A percentile compares a stretch with the other conserved stretches of the same genome.
Evolutionary conservation across 176 grass and related monocot genomes (phyloP).

Genomic region (Thalia dealbata): DNA sequence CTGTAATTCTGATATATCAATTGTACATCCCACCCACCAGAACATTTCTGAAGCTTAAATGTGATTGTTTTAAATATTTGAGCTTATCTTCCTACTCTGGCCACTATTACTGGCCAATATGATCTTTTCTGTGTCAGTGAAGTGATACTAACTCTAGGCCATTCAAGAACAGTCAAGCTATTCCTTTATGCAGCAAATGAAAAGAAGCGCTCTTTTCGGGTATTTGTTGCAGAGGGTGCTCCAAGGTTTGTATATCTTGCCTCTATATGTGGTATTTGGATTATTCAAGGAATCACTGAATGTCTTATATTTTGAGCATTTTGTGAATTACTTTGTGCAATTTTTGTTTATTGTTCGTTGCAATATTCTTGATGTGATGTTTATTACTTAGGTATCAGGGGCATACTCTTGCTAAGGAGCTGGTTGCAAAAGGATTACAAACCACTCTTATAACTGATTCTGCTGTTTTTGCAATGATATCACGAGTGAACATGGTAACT

Average conservation of each 20-base stretch:
- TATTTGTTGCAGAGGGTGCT: constrained; percentile 96
- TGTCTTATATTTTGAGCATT: too few relatives aligned
- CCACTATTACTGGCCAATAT: constrained; percentile 9
- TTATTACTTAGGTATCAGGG: constrained; percentile 65
- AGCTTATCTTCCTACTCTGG: not conserved
- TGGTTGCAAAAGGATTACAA: constrained; percentile 76
- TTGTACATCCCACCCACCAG: too few relatives aligned
- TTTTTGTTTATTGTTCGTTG: not conserved
- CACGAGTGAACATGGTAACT: constrained; percentile 95
- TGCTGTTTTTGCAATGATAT: constrained; percentile 98
- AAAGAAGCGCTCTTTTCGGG: constrained; percentile 83
- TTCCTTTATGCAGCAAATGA: constrained; percentile 89
- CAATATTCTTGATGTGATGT: constrained; percentile 3
- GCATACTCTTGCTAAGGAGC: constrained; percentile 90
- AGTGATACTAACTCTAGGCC: constrained; percentile 92
- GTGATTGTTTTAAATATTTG: too few relatives aligned
- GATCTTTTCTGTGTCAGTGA: constrained; percentile 46
- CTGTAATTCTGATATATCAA: too few relatives aligned
- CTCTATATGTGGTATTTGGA: not conserved
- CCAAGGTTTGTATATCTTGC: constrained; percentile 50
- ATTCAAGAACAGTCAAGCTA: constrained; percentile 90
- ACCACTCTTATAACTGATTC: constrained; percentile 92
- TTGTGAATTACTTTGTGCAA: not conserved
- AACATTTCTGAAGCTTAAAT: too few relatives aligned
- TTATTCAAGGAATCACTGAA: too few relatives aligned